Evolutionary conservation across 139 green algal species (phyloP).

Genomic region (Diplosphaera chodatii): DNA sequence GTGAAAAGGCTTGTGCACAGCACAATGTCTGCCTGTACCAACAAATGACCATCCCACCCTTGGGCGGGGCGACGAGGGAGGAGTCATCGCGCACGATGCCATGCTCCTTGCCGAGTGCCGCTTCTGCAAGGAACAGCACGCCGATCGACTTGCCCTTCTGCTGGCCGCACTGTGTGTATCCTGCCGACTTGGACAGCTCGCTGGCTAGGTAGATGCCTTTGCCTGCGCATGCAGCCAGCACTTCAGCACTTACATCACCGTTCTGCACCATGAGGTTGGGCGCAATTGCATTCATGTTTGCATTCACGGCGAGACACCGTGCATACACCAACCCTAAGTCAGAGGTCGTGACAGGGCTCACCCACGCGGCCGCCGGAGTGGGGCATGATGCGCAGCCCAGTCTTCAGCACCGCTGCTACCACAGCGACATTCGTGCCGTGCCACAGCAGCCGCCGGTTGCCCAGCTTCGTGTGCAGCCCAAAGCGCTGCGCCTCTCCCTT

Average conservation of each 20-base stretch:
- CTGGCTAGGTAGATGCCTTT: conserved; percentile 22
- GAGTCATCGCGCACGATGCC: conserved; percentile 12
- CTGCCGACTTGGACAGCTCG: conserved; percentile 21
- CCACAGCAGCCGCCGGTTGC: conserved; percentile 30
- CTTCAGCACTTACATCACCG: no score
- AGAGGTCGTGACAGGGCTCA: no score
- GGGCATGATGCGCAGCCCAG: conserved; percentile 30
- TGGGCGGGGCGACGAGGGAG: conserved; percentile 8
- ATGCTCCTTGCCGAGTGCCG: conserved; percentile 20
- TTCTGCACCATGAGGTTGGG: no score
- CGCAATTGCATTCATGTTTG: no score
- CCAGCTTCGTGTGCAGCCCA: conserved; percentile 5
- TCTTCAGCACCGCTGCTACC: conserved; percentile 27
- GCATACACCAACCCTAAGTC: no score
- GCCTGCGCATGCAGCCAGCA: no score
- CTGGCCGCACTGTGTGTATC: conserved; percentile 9
- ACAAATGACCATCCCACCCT: no score
- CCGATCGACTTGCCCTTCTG: background rate
- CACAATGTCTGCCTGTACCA: no score
- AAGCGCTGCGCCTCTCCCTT: conserved; percentile 9
- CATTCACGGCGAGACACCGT: no score
- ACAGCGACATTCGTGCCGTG: conserved; percentile 34
- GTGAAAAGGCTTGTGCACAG: no score
- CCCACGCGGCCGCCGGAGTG: conserved; percentile 22
- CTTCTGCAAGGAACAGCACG: conserved; percentile 33